These are phyloP conservation scores for Cladosporium phlei DNA, from an alignment of 2,329 filamentous ascomycete genomes.

Conservation along the genomic window DNA sequence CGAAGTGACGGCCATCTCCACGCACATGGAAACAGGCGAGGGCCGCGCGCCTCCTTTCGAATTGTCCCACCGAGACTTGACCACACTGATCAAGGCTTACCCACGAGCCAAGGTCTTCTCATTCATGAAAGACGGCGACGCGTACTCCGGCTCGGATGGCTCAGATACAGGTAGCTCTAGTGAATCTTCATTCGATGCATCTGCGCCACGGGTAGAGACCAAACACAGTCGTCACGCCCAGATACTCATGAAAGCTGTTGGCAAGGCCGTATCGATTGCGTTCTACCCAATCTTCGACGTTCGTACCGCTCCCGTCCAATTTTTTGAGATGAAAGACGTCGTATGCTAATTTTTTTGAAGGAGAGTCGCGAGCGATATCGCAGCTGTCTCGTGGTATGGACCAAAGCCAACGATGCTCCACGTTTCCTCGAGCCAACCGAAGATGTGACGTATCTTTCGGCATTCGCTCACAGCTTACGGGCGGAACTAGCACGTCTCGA, in stretches of 20 bases:
- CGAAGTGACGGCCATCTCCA: not conserved
- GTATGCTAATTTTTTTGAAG: not conserved
- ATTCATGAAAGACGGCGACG: slow-evolving; percentile 19
- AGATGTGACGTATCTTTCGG: slow-evolving; percentile 34
- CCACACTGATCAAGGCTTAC: slow-evolving; percentile 19
- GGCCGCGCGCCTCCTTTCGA: not conserved
- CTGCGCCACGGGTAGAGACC: not conserved
- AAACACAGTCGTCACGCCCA: not conserved
- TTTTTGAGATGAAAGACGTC: not conserved
- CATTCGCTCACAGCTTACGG: slow-evolving; percentile 37
- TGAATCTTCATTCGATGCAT: not conserved
- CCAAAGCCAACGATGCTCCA: slow-evolving; percentile 31
- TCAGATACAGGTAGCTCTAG: not conserved
- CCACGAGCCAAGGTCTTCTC: slow-evolving; percentile 26
- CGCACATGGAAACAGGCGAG: not conserved
- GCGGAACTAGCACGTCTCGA: slow-evolving; percentile 35
- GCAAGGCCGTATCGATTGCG: not conserved
- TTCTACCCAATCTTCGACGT: slow-evolving; percentile 13
- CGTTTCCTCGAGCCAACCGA: slow-evolving; percentile 33
- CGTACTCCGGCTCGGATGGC: slow-evolving; percentile 21
- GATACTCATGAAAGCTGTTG: not conserved
- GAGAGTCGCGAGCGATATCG: slow-evolving; percentile 3
- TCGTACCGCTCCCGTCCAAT: not conserved
- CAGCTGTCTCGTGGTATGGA: slow-evolving; percentile 33
- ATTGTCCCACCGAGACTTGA: not conserved